Conservation (phyloP, 495 filamentous ascomycete genomes). For the Aspergillus sclerotioniger region DNA sequence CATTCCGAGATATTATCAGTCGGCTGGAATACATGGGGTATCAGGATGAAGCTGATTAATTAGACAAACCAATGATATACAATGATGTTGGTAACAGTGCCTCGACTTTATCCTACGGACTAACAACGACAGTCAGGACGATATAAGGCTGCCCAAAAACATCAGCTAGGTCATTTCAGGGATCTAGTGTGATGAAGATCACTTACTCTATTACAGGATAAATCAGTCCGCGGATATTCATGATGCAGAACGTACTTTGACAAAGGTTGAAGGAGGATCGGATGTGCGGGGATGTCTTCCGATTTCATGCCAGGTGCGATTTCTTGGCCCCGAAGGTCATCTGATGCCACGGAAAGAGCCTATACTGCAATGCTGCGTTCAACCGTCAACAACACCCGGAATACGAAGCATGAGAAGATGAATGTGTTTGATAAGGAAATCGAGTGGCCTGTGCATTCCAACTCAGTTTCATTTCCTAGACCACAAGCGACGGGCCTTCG, state of each 20-base stretch:
- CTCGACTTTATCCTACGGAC: too few relatives aligned
- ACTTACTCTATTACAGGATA: too few relatives aligned
- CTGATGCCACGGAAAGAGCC: background rate
- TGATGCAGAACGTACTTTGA: background rate
- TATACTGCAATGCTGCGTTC: background rate
- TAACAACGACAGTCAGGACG: too few relatives aligned
- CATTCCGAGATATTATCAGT: background rate
- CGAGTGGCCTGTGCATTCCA: background rate
- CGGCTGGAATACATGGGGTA: background rate
- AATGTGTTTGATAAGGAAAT: background rate
- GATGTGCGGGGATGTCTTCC: background rate
- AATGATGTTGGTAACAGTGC: too few relatives aligned
- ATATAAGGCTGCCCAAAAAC: too few relatives aligned
- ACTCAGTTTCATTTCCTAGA: background rate
- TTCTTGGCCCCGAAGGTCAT: background rate
- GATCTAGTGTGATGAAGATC: too few relatives aligned
- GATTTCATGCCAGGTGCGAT: background rate
- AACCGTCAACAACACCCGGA: background rate
- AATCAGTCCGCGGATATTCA: too few relatives aligned
- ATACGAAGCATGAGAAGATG: background rate
- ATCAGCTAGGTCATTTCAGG: too few relatives aligned
- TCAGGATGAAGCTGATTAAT: too few relatives aligned
- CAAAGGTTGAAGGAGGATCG: background rate
- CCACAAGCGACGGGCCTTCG: too few relatives aligned
- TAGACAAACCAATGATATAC: too few relatives aligned